Conservation (phyloP, 1,284 basidiomycete species). For the Cryptococcus floricola region DNA sequence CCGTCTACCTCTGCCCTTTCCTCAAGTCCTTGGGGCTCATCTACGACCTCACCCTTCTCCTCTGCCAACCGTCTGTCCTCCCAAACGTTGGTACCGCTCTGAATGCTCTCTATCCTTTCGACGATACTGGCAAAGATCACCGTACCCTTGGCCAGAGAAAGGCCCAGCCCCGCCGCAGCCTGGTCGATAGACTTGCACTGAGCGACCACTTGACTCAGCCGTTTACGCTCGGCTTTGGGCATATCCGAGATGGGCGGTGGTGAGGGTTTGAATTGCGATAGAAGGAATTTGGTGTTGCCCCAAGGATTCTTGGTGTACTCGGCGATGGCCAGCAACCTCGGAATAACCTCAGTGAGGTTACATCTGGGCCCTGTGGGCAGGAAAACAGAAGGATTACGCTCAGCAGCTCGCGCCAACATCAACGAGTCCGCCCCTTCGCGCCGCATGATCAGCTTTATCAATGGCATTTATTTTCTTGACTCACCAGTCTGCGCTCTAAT, state of each 20-base stretch:
- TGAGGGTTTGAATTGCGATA: slow-evolving; percentile 67
- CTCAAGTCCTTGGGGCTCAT: slow-evolving; percentile 5
- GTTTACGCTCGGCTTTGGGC: slow-evolving; percentile 60
- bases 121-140: slow-evolving; percentile 22
- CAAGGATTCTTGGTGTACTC: slow-evolving; percentile 72
- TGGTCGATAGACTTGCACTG: slow-evolving; percentile 66
- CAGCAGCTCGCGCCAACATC: slow-evolving; percentile 94
- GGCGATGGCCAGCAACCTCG: slow-evolving; percentile 66
- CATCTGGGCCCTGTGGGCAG: slow-evolving; percentile 63
- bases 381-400: slow-evolving; percentile 89
- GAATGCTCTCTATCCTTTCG: slow-evolving; percentile 11
- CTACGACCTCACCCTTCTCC: neutral
- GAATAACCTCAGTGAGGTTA: slow-evolving; percentile 66
- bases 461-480: slow-evolving; percentile 3
- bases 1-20: slow-evolving; percentile 20
- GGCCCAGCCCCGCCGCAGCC: slow-evolving; percentile 53
- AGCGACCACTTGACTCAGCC: slow-evolving; percentile 57
- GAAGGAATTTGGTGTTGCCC: slow-evolving; percentile 87
- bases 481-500: slow-evolving; percentile 71
- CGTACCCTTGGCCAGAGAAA: slow-evolving; percentile 17
- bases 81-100: slow-evolving; percentile 2
- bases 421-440: slow-evolving; percentile 73
- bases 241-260: slow-evolving; percentile 54
- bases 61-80: slow-evolving; percentile 2
- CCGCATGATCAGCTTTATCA: slow-evolving; percentile 4